Evolutionary conservation across 2,329 filamentous ascomycete genomes (phyloP), one percentile per base, ranked within the genome.

Genomic region (Ceratocystis variospora): DNA sequence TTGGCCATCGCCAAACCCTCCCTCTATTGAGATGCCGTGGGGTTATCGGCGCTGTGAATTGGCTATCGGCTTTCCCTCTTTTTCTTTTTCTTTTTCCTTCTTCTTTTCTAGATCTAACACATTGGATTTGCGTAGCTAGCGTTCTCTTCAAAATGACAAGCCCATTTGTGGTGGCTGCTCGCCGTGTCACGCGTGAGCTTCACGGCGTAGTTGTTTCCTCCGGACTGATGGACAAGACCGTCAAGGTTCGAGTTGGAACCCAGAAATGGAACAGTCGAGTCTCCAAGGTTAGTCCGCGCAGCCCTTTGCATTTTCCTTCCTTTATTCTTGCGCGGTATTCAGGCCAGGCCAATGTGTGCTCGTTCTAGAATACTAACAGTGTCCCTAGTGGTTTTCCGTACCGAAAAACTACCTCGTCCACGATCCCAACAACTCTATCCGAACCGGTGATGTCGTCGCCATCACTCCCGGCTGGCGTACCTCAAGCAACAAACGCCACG

Each of bases 211-310:
- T 93, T 28, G 83, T 92, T 62, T 90, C 88, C 53, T 85, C 88
- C 5, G 89, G 89, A 22, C 80, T 86, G 68, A 91, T 91, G 87
- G 77, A 84, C 68, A 89, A 87, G 76, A 91, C 88, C 2, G 87
- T 91, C 67, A 91, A 89, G 76, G 89, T 92, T 69, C 83, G 85
- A 70, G 80, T 92, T 15, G 86, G 87, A 63, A 82, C 81, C 15
- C 83, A 86, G 73, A 81, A 83, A 73, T 93, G 87, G 86, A 88
- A 92, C 73, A 81, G 80, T 68, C 79, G 81, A 69, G 82, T 93
- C 65, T 81, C 85, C 73, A 93, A 93, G 80, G 88, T 89, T 74
- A 65, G 73, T 68, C 46, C 57, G 15, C 10, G 1, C 8, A 15
- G 63, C 55, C 8, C 19, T 41, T 41, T 41, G 10, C 10, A 15